Base-by-base conservation (phyloP, 1,284 basidiomycete species). In the Phylloboletellus chloephorus region DNA sequence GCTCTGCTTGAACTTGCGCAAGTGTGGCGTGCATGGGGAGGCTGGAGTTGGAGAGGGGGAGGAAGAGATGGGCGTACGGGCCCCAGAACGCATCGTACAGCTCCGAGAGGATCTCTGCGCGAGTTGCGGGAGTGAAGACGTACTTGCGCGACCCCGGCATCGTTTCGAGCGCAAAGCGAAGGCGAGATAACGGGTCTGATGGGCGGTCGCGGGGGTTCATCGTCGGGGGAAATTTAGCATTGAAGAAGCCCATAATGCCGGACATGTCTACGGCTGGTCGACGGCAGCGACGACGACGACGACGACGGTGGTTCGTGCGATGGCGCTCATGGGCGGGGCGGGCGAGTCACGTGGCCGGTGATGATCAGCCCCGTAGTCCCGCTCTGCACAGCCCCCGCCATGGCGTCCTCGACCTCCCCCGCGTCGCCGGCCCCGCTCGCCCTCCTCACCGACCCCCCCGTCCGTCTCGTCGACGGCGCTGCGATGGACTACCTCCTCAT, bases 401-500 rank as follows among this genome's bases (percentile, higher is more conserved):
- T 69, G 67, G 50, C 67, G 22, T 48, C 67, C 49, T 58, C 61
- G 6, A 43, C 64, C 46, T 56, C 63, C 23, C 51, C 56, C 3
- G 12, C 47, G 0, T 33, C 49, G 61, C 26, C 57, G 60, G 17
- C 49, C 51, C 5, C 56, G 60, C 66, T 85, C 3, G 63, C 71
- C 15, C 58, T 68, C 1, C 67, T 85, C 12, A 74, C 81, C 0
- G 82, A 86, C 43, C 76, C 80, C 0, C 74, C 79, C 15, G 57
- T 58, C 7, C 69, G 70, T 13, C 67, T 76, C 34, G 67, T 95
- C 47, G 90, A 94, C 61, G 79, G 72, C 24, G 76, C 82, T 9
- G 79, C 79, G 1, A 82, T 92, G 68, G 84, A 88, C 52, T 91
- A 90, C 61, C 81, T 96, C 51, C 67, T 92, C 35, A 90, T 92